Evolutionary conservation across 768 basidiomycete species (phyloP).

Genomic region (Tricholoma hemisulphureum): DNA sequence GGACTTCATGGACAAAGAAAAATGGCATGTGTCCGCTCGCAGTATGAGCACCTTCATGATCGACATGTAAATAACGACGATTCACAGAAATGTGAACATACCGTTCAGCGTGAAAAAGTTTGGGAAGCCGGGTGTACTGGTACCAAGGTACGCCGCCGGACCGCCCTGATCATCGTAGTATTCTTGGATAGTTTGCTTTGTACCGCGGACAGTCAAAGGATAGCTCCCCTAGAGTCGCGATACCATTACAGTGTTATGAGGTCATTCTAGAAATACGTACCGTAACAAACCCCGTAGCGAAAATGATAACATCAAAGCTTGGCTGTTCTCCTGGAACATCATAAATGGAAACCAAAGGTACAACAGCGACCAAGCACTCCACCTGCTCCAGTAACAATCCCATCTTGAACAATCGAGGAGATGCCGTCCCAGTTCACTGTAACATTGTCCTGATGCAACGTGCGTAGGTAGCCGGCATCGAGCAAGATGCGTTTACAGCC

Average conservation of each 20-base stretch:
- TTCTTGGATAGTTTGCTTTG: conserved; percentile 33
- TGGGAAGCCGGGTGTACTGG: conserved; percentile 44
- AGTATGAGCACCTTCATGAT: conserved; percentile 41
- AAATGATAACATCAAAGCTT: conserved; percentile 40
- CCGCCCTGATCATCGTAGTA: conserved; percentile 39
- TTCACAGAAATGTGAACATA: conserved; percentile 11
- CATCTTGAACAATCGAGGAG: conserved; percentile 37
- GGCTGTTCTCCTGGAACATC: conserved; percentile 31
- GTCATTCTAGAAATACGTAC: conserved; percentile 14
- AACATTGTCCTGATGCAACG: conserved; percentile 47
- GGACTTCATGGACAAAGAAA: conserved; percentile 41
- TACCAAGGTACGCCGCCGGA: conserved; percentile 45
- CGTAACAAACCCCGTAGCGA: conserved; percentile 36
- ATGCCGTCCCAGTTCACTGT: conserved; percentile 42
- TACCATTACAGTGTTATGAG: not conserved
- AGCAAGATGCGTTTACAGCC: conserved; percentile 57
- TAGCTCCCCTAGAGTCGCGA: conserved; percentile 27
- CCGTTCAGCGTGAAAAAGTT: conserved; percentile 44
- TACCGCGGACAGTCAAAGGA: conserved; percentile 33
- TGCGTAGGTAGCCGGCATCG: conserved; percentile 46
- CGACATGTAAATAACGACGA: not conserved
- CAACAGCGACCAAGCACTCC: not conserved
- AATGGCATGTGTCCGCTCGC: conserved; percentile 44
- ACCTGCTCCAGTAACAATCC: conserved; percentile 42
- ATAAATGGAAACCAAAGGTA: not conserved